Base-by-base conservation (phyloP, 192 early-diverging fungal species). In the Chytriomyces confervae region DNA sequence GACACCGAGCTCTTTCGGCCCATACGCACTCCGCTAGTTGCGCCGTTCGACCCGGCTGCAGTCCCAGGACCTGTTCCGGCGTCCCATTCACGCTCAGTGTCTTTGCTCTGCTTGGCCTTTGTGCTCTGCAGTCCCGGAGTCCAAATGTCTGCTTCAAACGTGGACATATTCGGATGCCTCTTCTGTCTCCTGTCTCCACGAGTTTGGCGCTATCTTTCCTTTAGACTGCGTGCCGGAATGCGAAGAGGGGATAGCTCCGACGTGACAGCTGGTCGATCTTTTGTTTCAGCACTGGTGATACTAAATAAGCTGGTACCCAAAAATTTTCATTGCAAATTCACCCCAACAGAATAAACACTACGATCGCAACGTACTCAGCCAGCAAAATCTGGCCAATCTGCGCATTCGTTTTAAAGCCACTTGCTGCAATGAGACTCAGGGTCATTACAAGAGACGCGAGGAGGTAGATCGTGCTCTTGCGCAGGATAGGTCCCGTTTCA, bases 111-210 rank as follows among this genome's bases (percentile, higher is more conserved):
- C 53, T 13, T 20, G 16, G 53, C 53, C 53, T 57, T 57, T 1
- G 53, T 57, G 16, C 20, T 57, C 6, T 66, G 51, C 36, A 82
- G 68, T 3, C 80, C 82, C 10, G 75, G 76, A 20, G 80, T 65
- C 82, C 82, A 83, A 24, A 83, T 77, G 8, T 83, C 82, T 6
- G 80, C 64, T 10, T 82, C n/a, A 64, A 83, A 83, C 29, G 78
- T 82, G 50, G 16, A n/a, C 53, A 57, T 57, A 13, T 57, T 5
- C 4, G 36, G 36, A 36, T 36, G 36, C 36, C 0, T 36, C 36
- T 36, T 36, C 36, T 36, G 0, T 36, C 36, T 36, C 36, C 36
- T 36, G 36, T 36, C 36, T 36, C 36, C 36, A 36, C 36, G 36
- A 36, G 36, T 36, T 36, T 36, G 4, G 36, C 36, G 36, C 36